Conservation (phyloP, 2,329 filamentous ascomycete species). For the Sporothrix curviconia region DNA sequence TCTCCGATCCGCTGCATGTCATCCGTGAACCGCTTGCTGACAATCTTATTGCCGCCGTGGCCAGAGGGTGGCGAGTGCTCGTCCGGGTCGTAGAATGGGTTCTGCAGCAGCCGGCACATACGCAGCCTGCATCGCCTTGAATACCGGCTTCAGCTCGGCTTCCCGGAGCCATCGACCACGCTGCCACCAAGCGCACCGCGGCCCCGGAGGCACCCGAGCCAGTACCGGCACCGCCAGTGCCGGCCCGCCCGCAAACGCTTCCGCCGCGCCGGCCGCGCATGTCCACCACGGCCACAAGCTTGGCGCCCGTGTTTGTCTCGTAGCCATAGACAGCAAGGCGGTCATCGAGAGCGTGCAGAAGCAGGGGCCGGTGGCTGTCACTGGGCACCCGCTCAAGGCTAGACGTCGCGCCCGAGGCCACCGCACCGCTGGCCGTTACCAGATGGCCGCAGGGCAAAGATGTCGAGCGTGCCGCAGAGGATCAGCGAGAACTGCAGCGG, state of each 20-base stretch:
- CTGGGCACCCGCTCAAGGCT: slow-evolving; percentile 66
- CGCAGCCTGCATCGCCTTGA: slow-evolving; percentile 84
- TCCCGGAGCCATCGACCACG: slow-evolving; percentile 64
- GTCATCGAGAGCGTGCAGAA: slow-evolving; percentile 91
- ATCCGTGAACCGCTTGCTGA: slow-evolving; percentile 69
- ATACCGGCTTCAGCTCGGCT: slow-evolving; percentile 83
- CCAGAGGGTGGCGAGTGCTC: slow-evolving; percentile 60
- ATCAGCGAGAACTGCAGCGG: slow-evolving; percentile 88
- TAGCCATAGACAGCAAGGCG: slow-evolving; percentile 89
- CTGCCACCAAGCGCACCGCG: slow-evolving; percentile 23
- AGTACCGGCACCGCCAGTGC: slow-evolving; percentile 22
- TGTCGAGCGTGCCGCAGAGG: slow-evolving; percentile 83
- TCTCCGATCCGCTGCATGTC: slow-evolving; percentile 85
- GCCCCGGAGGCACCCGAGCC: neutral
- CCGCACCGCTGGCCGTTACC: slow-evolving; percentile 50
- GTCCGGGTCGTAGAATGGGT: slow-evolving; percentile 91
- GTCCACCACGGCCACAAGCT: slow-evolving; percentile 85
- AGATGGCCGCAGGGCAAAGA: slow-evolving; percentile 74
- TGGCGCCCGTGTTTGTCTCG: slow-evolving; percentile 91
- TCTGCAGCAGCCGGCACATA: slow-evolving; percentile 84
- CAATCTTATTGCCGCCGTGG: slow-evolving; percentile 62
- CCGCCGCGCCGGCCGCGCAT: slow-evolving; percentile 62
- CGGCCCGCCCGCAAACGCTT: neutral
- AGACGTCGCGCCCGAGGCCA: slow-evolving; percentile 7
- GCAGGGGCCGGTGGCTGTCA: slow-evolving; percentile 45